phyloP scores from a whole-genome alignment of 75 land plant species.

The Cupressus sempervirens region DNA sequence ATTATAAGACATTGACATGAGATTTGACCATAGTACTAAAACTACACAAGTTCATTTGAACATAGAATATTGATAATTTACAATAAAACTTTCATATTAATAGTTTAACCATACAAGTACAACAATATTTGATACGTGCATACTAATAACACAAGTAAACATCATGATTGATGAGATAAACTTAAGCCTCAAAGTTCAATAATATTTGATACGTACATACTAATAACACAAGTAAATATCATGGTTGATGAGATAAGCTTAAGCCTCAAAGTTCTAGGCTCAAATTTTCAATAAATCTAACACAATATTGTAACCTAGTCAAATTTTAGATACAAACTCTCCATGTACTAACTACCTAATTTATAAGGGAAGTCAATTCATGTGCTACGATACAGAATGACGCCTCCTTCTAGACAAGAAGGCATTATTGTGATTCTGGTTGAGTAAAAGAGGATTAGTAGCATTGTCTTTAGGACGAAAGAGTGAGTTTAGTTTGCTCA shows the following conservation, averaged over 20 bases:
- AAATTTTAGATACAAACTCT: no score
- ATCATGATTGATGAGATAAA: neutral
- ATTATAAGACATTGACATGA: no score
- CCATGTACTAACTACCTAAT: neutral
- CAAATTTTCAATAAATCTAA: neutral
- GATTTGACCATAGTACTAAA: no score
- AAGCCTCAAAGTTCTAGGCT: neutral
- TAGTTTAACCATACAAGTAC: neutral
- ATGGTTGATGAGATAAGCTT: neutral
- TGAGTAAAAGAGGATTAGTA: neutral
- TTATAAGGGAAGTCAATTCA: neutral
- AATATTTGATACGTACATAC: neutral
- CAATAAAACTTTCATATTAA: neutral
- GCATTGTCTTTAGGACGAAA: slow-evolving; percentile 30
- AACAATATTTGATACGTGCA: neutral
- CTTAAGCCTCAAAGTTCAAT: neutral
- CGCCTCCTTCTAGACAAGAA: slow-evolving; percentile 21
- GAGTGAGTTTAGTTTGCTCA: slow-evolving; percentile 57
- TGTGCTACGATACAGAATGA: slow-evolving; percentile 46
- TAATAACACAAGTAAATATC: no score
- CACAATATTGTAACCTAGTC: no score
- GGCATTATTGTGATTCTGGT: neutral
- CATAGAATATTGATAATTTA: neutral
- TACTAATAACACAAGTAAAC: no score
- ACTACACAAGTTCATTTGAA: neutral